A percentile compares a stretch with the other conserved stretches of the same genome.
These are phyloP conservation scores for Fusarium sp. DNA, from an alignment of 2,329 filamentous ascomycete genomes.

Conservation along the genomic window DNA sequence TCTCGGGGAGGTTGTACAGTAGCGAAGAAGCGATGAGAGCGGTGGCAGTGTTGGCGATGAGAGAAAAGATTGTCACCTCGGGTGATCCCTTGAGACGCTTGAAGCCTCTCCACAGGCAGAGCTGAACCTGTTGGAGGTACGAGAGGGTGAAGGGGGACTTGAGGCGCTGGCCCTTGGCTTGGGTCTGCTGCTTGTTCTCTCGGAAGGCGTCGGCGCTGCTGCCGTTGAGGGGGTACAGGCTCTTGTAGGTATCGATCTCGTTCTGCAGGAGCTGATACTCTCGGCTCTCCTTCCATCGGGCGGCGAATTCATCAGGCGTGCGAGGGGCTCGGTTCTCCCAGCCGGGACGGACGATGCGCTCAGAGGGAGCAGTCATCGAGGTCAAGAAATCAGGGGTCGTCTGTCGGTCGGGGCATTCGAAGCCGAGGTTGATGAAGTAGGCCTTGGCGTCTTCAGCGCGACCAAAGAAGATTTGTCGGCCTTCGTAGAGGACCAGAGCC, in stretches of 20 bases:
- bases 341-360: constrained; percentile 48
- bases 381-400: constrained; percentile 75
- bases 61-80: constrained; percentile 18
- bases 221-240: constrained; percentile 39
- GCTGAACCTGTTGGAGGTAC: constrained; percentile 56
- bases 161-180: constrained; percentile 51
- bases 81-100: constrained; percentile 51
- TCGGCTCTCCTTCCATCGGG: constrained; percentile 46
- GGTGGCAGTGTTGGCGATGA: constrained; percentile 13
- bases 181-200: constrained; percentile 38
- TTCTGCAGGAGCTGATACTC: constrained; percentile 25
- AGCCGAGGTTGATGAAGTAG: constrained; percentile 72
- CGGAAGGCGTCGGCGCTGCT: constrained; percentile 40
- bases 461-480: constrained; percentile 75
- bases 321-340: constrained; percentile 48
- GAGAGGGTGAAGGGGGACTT: constrained; percentile 62
- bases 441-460: constrained; percentile 63
- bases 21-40: constrained; percentile 29
- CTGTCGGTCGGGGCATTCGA: constrained; percentile 69
- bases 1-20: constrained; percentile 33
- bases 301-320: constrained; percentile 52
- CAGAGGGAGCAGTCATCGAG: constrained; percentile 56
- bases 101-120: constrained; percentile 55
- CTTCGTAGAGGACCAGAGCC: constrained; percentile 73
- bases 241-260: constrained; percentile 48